phyloP scores from a whole-genome alignment of 2,329 filamentous ascomycete genomes.

The Arthrobotrys sinensis region DNA sequence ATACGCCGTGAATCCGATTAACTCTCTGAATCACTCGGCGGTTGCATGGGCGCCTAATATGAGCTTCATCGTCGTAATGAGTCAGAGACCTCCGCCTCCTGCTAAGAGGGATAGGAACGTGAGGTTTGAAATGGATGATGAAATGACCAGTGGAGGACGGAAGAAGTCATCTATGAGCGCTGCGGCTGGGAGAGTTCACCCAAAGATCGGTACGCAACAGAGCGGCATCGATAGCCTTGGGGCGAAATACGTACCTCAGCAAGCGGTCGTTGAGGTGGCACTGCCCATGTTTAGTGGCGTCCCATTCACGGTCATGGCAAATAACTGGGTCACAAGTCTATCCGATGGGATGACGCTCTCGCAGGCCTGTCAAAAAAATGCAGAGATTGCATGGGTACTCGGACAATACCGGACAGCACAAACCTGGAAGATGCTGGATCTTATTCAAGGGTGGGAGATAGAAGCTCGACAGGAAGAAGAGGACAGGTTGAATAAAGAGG shows the following conservation, averaged over 20 bases:
- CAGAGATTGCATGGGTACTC: slow-evolving; percentile 61
- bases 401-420: slow-evolving; percentile 63
- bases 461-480: slow-evolving; percentile 53
- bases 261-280: slow-evolving; percentile 62
- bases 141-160: slow-evolving; percentile 59
- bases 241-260: slow-evolving; percentile 62
- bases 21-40: slow-evolving; percentile 75
- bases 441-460: slow-evolving; percentile 62
- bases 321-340: slow-evolving; percentile 62
- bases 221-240: slow-evolving; percentile 62
- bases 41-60: slow-evolving; percentile 69
- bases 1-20: slow-evolving; percentile 76
- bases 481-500: slow-evolving; percentile 52
- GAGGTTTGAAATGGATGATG: slow-evolving; percentile 63
- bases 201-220: slow-evolving; percentile 42
- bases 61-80: slow-evolving; percentile 62
- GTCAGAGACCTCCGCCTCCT: slow-evolving; percentile 61
- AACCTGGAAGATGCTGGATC: slow-evolving; percentile 63
- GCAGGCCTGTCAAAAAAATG: slow-evolving; percentile 63
- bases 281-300: slow-evolving; percentile 63
- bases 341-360: slow-evolving; percentile 61
- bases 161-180: slow-evolving; percentile 61
- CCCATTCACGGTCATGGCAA: slow-evolving; percentile 62
- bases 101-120: slow-evolving; percentile 60
- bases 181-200: slow-evolving; percentile 53